phyloP scores from a whole-genome alignment of 108 stramenopile species.

The Nitzschia palea region DNA sequence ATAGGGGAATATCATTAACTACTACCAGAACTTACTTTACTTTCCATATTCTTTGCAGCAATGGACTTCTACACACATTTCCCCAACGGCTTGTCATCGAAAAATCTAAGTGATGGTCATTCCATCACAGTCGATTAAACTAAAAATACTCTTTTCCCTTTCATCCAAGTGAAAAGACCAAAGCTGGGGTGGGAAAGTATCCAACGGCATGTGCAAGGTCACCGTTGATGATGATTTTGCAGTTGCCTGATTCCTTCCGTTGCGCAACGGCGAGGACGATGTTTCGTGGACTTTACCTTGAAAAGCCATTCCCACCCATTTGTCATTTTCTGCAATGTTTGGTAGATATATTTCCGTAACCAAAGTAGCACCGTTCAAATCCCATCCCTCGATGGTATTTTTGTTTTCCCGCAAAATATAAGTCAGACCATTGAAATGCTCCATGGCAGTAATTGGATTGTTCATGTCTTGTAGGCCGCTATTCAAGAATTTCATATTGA shows the following conservation, averaged over 20 bases:
- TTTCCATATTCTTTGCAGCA: too few species aligned
- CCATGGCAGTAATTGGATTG: neutral
- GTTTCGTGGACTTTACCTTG: neutral
- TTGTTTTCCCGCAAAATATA: neutral
- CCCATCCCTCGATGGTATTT: neutral
- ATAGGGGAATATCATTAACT: too few species aligned
- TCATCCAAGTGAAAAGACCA: too few species aligned
- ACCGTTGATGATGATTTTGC: neutral
- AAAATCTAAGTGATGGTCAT: too few species aligned
- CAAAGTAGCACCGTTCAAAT: neutral
- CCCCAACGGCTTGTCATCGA: too few species aligned
- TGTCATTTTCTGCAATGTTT: neutral
- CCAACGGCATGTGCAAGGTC: neutral
- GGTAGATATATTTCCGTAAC: neutral
- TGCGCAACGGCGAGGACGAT: neutral
- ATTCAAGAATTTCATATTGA: neutral
- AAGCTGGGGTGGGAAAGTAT: neutral
- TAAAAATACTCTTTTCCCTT: too few species aligned
- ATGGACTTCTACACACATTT: too few species aligned
- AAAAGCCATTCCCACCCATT: neutral
- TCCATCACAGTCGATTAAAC: too few species aligned
- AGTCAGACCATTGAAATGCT: neutral
- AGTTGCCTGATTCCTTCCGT: neutral
- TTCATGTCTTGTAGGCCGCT: neutral
- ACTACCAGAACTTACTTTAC: too few species aligned